Percentiles rank a stretch among this genome's conserved stretches.
Evolutionary conservation across 805 yeast genomes (phyloP).

Genomic region (Teunomyces panamensis): DNA sequence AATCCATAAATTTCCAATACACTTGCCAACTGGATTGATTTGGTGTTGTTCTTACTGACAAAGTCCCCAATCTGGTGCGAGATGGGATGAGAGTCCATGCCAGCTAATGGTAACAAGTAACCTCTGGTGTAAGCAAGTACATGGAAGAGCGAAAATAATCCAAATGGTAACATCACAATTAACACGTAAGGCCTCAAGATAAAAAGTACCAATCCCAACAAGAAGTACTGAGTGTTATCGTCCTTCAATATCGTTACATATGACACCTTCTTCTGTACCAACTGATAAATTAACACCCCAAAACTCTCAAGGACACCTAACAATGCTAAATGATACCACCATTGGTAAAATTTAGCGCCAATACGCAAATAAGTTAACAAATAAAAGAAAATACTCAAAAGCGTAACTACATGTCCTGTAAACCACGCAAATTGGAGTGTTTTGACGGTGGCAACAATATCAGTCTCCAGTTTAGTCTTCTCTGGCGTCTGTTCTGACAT

Average conservation of each 20-base stretch:
- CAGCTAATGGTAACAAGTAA: conserved; percentile 59
- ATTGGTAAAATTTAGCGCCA: conserved; percentile 18
- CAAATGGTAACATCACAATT: conserved; percentile 68
- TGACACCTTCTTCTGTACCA: conserved; percentile 29
- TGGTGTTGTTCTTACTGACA: conserved; percentile 33
- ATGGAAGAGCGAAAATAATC: conserved; percentile 79
- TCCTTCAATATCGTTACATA: conserved; percentile 32
- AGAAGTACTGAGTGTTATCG: conserved; percentile 73
- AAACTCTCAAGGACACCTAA: conserved; percentile 69
- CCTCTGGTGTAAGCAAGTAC: conserved; percentile 66
- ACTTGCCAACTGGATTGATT: conserved; percentile 39
- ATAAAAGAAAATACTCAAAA: conserved; percentile 28
- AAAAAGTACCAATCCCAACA: conserved; percentile 48
- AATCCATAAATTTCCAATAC: conserved; percentile 44
- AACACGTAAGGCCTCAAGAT: conserved; percentile 56
- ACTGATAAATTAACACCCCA: conserved; percentile 69
- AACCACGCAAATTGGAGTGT: conserved; percentile 79
- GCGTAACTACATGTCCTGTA: conserved; percentile 39
- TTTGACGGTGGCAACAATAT: conserved; percentile 13
- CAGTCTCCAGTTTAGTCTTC: neutral
- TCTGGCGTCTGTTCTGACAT: neutral
- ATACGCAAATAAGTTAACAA: conserved; percentile 32
- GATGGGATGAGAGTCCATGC: conserved; percentile 33
- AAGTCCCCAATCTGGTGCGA: conserved; percentile 40
- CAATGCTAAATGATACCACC: conserved; percentile 58